phyloP scores from a whole-genome alignment of 1,284 basidiomycete genomes.

The Ceratobasidium sp. region DNA sequence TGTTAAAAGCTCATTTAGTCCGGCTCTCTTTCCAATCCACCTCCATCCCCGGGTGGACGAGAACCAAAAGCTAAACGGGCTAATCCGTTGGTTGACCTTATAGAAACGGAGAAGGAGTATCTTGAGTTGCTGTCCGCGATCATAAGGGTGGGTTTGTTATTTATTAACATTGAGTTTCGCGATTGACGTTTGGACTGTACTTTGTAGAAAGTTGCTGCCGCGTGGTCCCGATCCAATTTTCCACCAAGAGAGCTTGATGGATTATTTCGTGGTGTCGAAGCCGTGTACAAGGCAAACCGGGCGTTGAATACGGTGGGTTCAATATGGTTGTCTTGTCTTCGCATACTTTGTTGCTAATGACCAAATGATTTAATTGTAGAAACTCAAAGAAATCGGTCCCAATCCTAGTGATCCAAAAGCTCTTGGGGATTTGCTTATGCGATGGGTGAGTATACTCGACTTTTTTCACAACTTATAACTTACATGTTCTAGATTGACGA shows the following conservation, averaged over 20 bases:
- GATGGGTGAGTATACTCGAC: slow-evolving; percentile 80
- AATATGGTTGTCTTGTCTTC: background rate
- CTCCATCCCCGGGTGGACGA: slow-evolving; percentile 26
- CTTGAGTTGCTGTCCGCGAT: slow-evolving; percentile 92
- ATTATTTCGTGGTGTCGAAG: slow-evolving; percentile 95
- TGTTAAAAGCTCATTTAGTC: slow-evolving; percentile 2
- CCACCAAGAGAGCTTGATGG: slow-evolving; percentile 91
- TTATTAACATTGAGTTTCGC: slow-evolving; percentile 49
- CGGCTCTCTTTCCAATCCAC: slow-evolving; percentile 33
- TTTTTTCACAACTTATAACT: slow-evolving; percentile 14
- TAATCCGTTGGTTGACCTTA: slow-evolving; percentile 92
- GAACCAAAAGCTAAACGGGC: slow-evolving; percentile 28
- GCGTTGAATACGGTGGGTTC: slow-evolving; percentile 76
- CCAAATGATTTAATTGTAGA: slow-evolving; percentile 63
- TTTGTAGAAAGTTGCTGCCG: slow-evolving; percentile 90
- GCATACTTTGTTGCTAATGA: slow-evolving; percentile 44
- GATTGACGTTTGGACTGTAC: slow-evolving; percentile 28
- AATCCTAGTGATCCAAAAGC: slow-evolving; percentile 96
- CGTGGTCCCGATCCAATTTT: slow-evolving; percentile 95
- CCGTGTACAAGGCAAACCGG: slow-evolving; percentile 92
- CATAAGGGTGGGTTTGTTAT: slow-evolving; percentile 79
- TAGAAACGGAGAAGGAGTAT: slow-evolving; percentile 93
- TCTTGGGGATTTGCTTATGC: slow-evolving; percentile 95
- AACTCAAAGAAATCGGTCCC: slow-evolving; percentile 93
- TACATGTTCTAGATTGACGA: slow-evolving; percentile 80